Evolutionary conservation across 2,329 filamentous ascomycete genomes (phyloP), one percentile per base, ranked within the genome.

Genomic region (Trichoderma simmonsii): DNA sequence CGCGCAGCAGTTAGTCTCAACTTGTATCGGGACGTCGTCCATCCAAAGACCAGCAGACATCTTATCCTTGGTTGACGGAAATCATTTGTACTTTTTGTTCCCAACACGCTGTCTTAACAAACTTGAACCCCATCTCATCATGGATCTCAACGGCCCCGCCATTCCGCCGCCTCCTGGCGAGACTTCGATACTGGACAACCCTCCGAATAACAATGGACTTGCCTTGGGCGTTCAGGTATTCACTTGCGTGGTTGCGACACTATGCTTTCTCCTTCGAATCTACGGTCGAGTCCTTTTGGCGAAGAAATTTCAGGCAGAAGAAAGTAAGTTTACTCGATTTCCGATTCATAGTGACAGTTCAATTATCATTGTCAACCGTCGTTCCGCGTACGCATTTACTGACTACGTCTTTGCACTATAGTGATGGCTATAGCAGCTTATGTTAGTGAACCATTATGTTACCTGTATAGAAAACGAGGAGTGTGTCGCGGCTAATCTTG

Each of bases 91-190:
- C 21, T 21, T 6, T 26, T 39, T 43, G 28, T 14, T 57, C 26
- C 30, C 8, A 14, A 14, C 51, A 15, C 60, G 39, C 62, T 30
- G 28, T 54, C 32, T 34, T 51, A 5, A 39, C 36, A 39, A 39
- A 15, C 14, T 15, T 39, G 11, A 51, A 32, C 3, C 15, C 21
- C n/a, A 34, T 32, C 12, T 54, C 43, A 54, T 34, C 64, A 67
- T 67, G 64, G 64, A 67, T 67, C 48, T 67, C n/a, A 57, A 67
- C 30, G 64, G 64, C 14, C 64, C 64, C 26, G 51, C 64, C 21
- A 67, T 67, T 26, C 51, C 64, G 15, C 6, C 64, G 26, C 64
- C 64, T 26, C 28, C 64, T 57, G 64, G 64, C 12, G 48, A 67
- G 54, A 51, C 59, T n/a, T 67, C 64, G 28, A 67, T 36, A n/a